Base-by-base conservation (phyloP, 139 green algal species). In the Desmodesmus armatus region DNA sequence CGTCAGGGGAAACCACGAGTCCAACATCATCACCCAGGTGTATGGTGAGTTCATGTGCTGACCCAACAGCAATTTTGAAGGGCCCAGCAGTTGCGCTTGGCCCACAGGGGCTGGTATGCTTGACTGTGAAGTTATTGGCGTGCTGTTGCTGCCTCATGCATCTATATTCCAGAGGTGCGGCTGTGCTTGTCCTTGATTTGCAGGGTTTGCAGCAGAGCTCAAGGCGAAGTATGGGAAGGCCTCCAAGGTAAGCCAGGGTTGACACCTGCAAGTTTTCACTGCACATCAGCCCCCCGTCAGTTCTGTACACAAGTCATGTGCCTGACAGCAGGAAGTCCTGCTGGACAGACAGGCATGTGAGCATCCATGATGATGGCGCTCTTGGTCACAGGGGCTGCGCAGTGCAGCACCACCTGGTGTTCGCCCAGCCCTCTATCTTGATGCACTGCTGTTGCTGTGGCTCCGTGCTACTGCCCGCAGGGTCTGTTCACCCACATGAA, bases 1-100 rank as follows among this genome's bases (percentile, higher is more conserved):
- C 82, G 88, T 99, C 69, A 81, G 97, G 39, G 97, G 97, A 27
- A 99, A 99, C 88, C 97, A 99, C 76, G 96, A 99, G 66, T 94
- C 82, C n/a, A 92, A 88, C 17, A 96, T 90, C 33, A 98, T 96
- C 89, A 95, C 94, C 23, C 80, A 89, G 37, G 44, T 74, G 39
- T 98, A 98, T 71, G 66, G 95, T 91, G n/a, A n/a, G n/a, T n/a
- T n/a, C n/a, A n/a, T n/a, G n/a, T n/a, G n/a, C n/a, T n/a, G n/a
- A n/a, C n/a, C n/a, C n/a, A n/a, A n/a, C n/a, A n/a, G n/a, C n/a
- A n/a, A n/a, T n/a, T n/a, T n/a, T n/a, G n/a, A n/a, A n/a, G n/a
- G n/a, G n/a, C n/a, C n/a, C n/a, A n/a, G n/a, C n/a, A n/a, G n/a
- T n/a, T n/a, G n/a, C n/a, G n/a, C n/a, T n/a, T n/a, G n/a, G n/a